A percentile compares a stretch with the other conserved stretches of the same genome.
These are phyloP conservation scores for Diaporthe ilicicola DNA, from an alignment of 2,329 filamentous ascomycete genomes.

Conservation along the genomic window DNA sequence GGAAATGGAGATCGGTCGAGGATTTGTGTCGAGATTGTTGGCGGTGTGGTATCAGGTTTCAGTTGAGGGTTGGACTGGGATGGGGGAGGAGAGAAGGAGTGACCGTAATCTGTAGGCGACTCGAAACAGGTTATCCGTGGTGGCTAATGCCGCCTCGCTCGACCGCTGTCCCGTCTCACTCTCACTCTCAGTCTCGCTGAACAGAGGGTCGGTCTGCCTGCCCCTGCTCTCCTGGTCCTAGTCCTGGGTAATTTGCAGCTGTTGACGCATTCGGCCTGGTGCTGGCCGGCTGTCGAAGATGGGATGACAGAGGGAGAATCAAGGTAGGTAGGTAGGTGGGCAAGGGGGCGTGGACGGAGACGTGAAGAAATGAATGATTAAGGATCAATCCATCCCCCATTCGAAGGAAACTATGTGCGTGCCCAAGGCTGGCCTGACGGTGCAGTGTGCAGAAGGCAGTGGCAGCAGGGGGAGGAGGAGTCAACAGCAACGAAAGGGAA, in stretches of 20 bases:
- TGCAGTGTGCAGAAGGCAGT: constrained; percentile 7
- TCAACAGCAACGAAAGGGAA: constrained; percentile 4
- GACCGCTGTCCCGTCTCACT: constrained; percentile 14
- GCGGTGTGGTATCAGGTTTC: constrained; percentile 33
- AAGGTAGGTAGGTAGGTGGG: not conserved
- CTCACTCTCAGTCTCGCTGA: not conserved
- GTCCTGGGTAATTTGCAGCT: constrained; percentile 1
- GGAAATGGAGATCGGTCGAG: constrained; percentile 13
- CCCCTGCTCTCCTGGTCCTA: not conserved
- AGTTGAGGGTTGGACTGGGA: constrained; percentile 31
- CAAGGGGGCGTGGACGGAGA: not conserved
- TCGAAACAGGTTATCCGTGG: constrained; percentile 22
- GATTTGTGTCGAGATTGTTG: constrained; percentile 29
- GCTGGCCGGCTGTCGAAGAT: not conserved
- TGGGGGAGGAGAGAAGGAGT: constrained; percentile 31
- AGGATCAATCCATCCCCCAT: not conserved
- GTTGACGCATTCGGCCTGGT: constrained; percentile 24
- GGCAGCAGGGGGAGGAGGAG: not conserved
- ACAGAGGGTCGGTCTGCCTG: not conserved
- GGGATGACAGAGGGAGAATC: not conserved
- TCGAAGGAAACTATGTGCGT: constrained; percentile 16
- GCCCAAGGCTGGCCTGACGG: constrained; percentile 15
- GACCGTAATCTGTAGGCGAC: constrained; percentile 22
- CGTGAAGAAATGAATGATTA: constrained; percentile 15
- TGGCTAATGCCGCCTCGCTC: constrained; percentile 22